A percentile compares a stretch with the other conserved stretches of the same genome.
These are phyloP conservation scores for Pseudopyrenochaeta lycopersici DNA, from an alignment of 2,329 filamentous ascomycete genomes.

Conservation along the genomic window DNA sequence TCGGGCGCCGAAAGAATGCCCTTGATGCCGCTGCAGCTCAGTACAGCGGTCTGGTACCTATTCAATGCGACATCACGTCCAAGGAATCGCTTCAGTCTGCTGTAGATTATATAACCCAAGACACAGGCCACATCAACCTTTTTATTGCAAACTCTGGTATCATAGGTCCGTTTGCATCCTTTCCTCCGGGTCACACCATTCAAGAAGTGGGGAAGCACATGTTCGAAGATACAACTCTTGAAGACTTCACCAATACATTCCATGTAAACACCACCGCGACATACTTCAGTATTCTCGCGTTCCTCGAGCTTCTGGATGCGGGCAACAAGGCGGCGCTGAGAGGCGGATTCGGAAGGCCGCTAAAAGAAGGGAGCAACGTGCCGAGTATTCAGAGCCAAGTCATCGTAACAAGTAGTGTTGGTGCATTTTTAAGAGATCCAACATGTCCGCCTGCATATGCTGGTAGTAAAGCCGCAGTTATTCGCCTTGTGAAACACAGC, in stretches of 20 bases:
- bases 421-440: conserved; percentile 7
- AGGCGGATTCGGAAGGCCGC: conserved; percentile 3
- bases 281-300: conserved; percentile 52
- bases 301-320: conserved; percentile 51
- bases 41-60: conserved; percentile 13
- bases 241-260: conserved; percentile 37
- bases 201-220: conserved; percentile 7
- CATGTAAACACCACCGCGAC: conserved; percentile 47
- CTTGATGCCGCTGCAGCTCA: conserved; percentile 18
- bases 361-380: conserved; percentile 9
- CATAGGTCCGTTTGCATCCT: conserved; percentile 17
- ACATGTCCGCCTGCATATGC: conserved; percentile 16
- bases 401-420: conserved; percentile 20
- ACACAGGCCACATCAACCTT: conserved; percentile 32
- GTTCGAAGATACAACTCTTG: conserved; percentile 10
- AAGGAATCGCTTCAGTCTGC: conserved; percentile 23
- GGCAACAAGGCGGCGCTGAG: conserved; percentile 39
- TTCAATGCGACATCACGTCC: conserved; percentile 31
- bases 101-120: conserved; percentile 12
- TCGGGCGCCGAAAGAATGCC: conserved; percentile 29
- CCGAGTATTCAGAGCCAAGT: conserved; percentile 23
- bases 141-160: conserved; percentile 32
- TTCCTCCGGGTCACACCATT: conserved; percentile 5
- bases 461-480: conserved; percentile 54
- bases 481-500: conserved; percentile 58